Evolutionary conservation across 306 rosid genomes (phyloP).

Genomic region (Glycine latifolia): DNA sequence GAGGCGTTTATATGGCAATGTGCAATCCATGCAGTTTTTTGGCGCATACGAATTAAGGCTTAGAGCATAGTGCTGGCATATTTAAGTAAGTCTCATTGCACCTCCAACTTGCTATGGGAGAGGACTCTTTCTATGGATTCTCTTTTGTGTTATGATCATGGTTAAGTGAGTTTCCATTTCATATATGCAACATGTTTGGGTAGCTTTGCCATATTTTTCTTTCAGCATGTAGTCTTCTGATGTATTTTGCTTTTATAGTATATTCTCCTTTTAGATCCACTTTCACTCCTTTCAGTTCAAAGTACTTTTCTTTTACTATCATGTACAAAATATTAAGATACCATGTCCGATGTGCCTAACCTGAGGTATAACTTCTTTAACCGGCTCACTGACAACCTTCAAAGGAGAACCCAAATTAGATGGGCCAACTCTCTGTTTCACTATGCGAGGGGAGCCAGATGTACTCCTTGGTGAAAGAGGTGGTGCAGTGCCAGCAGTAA

Average conservation of each 20-base stretch:
- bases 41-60: background rate
- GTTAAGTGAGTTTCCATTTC: slow-evolving; percentile 21
- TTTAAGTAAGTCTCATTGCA: background rate
- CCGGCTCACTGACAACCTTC: slow-evolving; percentile 95
- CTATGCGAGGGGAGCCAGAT: slow-evolving; percentile 93
- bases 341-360: slow-evolving; percentile 54
- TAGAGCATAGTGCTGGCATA: no score
- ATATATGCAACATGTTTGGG: slow-evolving; percentile 19
- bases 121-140: slow-evolving; percentile 1
- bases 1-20: no score
- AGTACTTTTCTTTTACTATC: no score
- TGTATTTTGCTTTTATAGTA: background rate
- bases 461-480: slow-evolving; percentile 94
- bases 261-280: slow-evolving; percentile 28
- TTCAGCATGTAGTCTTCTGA: background rate
- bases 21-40: background rate
- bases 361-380: slow-evolving; percentile 97
- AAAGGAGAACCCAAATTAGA: slow-evolving; percentile 90
- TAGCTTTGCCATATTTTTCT: slow-evolving; percentile 14
- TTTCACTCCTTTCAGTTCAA: background rate
- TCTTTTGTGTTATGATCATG: background rate
- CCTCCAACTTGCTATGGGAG: background rate
- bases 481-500: slow-evolving; percentile 99
- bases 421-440: slow-evolving; percentile 91
- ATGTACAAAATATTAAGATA: slow-evolving; percentile 29